Conservation (phyloP, 352 stramenopile species). For the Globisporangium paddicum region DNA sequence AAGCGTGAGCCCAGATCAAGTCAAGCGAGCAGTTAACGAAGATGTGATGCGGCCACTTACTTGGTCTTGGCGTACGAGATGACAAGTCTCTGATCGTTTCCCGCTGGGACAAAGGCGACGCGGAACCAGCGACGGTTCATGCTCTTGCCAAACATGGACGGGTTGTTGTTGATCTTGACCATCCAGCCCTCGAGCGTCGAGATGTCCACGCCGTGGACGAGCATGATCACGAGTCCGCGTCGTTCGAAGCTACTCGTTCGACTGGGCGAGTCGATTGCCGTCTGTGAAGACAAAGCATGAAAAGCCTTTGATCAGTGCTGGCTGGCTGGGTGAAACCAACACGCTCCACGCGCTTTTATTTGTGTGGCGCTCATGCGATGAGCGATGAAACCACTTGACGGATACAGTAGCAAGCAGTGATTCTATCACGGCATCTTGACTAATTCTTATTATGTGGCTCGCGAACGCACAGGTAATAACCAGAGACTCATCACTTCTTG, state of each 20-base stretch:
- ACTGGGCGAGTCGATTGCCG: too few species aligned
- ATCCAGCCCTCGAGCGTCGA: constrained; percentile 81
- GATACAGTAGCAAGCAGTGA: too few species aligned
- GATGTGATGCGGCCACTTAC: constrained; percentile 16
- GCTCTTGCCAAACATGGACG: constrained; percentile 73
- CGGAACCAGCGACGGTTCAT: constrained; percentile 77
- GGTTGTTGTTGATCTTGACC: constrained; percentile 85
- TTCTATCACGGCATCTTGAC: too few species aligned
- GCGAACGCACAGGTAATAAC: neutral
- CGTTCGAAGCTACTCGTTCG: neutral
- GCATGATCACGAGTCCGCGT: constrained; percentile 4
- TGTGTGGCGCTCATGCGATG: too few species aligned
- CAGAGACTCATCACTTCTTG: constrained; percentile 16
- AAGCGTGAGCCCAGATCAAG: neutral
- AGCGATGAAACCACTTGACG: too few species aligned
- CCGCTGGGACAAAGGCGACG: constrained; percentile 44
- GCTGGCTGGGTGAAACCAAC: too few species aligned
- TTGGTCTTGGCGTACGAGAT: constrained; percentile 83
- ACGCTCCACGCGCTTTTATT: too few species aligned
- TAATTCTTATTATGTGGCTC: too few species aligned
- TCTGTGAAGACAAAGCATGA: too few species aligned
- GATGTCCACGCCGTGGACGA: constrained; percentile 80
- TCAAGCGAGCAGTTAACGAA: too few species aligned
- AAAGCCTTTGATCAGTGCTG: too few species aligned
- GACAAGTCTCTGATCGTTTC: constrained; percentile 55